These are phyloP conservation scores for Fusarium goolgardi DNA, from an alignment of 2,329 filamentous ascomycete genomes.

Conservation along the genomic window DNA sequence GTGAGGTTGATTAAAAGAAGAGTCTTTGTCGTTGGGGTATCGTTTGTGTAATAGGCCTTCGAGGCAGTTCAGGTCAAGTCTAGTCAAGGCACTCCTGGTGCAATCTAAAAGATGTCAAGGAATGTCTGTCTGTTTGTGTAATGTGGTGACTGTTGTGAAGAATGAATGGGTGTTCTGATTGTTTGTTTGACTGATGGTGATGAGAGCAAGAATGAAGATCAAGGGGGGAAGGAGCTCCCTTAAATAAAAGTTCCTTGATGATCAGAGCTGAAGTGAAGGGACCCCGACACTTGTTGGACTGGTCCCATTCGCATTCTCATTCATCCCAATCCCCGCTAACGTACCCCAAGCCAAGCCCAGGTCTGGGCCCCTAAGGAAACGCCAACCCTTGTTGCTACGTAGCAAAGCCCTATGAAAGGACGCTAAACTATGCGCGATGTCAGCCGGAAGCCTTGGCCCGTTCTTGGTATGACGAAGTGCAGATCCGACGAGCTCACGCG, in stretches of 20 bases:
- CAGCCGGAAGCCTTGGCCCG: slow-evolving; percentile 38
- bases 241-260: slow-evolving; percentile 30
- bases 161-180: slow-evolving; percentile 12
- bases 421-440: slow-evolving; percentile 33
- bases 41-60: slow-evolving; percentile 32
- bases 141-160: neutral
- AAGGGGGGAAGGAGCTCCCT: slow-evolving; percentile 25
- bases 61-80: slow-evolving; percentile 30
- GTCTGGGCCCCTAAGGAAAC: neutral
- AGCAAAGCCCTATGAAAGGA: slow-evolving; percentile 36
- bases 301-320: slow-evolving; percentile 3
- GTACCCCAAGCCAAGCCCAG: slow-evolving; percentile 19
- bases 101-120: slow-evolving; percentile 40
- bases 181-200: slow-evolving; percentile 2
- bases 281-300: neutral
- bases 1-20: neutral
- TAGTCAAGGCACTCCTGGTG: slow-evolving; percentile 39
- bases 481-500: slow-evolving; percentile 26
- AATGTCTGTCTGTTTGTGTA: slow-evolving; percentile 31
- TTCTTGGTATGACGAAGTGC: slow-evolving; percentile 39
- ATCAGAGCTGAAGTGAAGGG: slow-evolving; percentile 29
- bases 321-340: slow-evolving; percentile 1
- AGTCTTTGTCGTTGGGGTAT: slow-evolving; percentile 22
- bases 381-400: slow-evolving; percentile 29
- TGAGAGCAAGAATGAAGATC: slow-evolving; percentile 5